Conservation (phyloP, 2,329 filamentous ascomycete genomes). For the Aspergillus novofumigatus region DNA sequence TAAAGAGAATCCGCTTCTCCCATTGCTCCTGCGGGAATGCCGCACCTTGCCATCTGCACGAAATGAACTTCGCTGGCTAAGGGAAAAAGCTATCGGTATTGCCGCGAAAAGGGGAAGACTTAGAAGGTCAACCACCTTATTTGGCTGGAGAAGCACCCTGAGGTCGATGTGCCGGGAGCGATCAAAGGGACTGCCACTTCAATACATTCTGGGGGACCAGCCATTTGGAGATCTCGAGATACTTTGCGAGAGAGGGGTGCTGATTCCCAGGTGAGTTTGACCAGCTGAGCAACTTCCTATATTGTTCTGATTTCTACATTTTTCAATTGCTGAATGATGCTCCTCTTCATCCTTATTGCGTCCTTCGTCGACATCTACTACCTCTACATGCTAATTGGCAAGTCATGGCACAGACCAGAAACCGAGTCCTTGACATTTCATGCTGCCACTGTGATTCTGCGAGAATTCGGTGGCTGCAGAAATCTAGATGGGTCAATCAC, state of each 20-base stretch:
- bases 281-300: background rate
- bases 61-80: constrained; percentile 47
- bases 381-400: no score
- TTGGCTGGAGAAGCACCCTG: constrained; percentile 30
- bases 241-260: constrained; percentile 67
- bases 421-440: constrained; percentile 45
- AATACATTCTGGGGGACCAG: constrained; percentile 84
- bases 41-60: constrained; percentile 41
- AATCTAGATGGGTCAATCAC: background rate
- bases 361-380: no score
- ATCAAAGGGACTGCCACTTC: constrained; percentile 68
- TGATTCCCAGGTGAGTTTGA: constrained; percentile 67
- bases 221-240: constrained; percentile 84
- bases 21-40: constrained; percentile 42
- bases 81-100: constrained; percentile 32
- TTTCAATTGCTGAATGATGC: no score
- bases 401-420: no score
- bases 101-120: background rate
- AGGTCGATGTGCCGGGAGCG: constrained; percentile 39
- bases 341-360: no score
- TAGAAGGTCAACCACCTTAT: constrained; percentile 1
- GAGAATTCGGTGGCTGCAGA: constrained; percentile 5
- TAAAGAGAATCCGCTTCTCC: constrained; percentile 33
- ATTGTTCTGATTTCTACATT: no score
- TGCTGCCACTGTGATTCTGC: constrained; percentile 47